phyloP scores from a whole-genome alignment of 805 yeast genomes.

The Hyphopichia homilentoma region DNA sequence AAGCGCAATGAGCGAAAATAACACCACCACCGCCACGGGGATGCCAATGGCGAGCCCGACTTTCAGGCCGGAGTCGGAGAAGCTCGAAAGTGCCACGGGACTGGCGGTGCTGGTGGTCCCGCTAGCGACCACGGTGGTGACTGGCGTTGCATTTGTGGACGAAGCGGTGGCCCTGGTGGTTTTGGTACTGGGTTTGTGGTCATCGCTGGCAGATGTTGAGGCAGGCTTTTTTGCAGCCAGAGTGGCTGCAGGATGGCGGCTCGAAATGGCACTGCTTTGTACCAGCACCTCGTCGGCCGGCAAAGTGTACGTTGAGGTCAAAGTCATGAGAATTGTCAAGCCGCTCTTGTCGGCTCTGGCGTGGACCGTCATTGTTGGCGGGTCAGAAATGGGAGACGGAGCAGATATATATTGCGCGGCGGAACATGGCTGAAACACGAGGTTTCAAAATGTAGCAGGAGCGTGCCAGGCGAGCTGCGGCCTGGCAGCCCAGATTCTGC shows the following conservation, averaged over 20 bases:
- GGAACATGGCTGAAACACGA: too few relatives aligned
- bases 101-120: background rate
- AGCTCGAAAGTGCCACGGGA: background rate
- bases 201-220: background rate
- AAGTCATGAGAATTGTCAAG: constrained; percentile 9
- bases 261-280: background rate
- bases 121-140: background rate
- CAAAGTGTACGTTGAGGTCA: constrained; percentile 10
- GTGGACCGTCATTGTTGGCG: too few relatives aligned
- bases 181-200: background rate
- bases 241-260: too few relatives aligned
- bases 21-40: constrained; percentile 23
- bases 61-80: constrained; percentile 9
- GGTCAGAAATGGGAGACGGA: too few relatives aligned
- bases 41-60: constrained; percentile 32
- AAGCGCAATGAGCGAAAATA: constrained; percentile 16
- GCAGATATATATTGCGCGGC: too few relatives aligned
- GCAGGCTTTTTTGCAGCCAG: background rate
- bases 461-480: too few relatives aligned
- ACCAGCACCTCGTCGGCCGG: background rate
- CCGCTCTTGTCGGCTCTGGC: too few relatives aligned
- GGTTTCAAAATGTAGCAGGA: too few relatives aligned
- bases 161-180: background rate
- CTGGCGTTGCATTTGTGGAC: background rate
- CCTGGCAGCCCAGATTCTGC: too few relatives aligned